Conservation (phyloP, 1,284 basidiomycete genomes). For the Ustilago cynodontis region DNA sequence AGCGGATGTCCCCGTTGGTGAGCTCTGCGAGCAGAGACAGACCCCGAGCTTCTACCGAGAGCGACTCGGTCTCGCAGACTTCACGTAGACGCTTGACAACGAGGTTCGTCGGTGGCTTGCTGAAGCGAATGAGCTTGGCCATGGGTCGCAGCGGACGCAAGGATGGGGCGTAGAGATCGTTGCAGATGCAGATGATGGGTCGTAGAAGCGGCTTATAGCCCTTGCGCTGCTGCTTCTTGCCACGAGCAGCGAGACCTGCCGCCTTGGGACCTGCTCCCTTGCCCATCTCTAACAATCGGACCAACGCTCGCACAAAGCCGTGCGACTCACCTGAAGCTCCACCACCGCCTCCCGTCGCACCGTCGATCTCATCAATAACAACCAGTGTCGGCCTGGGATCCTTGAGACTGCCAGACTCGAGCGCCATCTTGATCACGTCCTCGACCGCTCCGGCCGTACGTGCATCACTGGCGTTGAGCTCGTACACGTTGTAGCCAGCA, state of each 20-base stretch:
- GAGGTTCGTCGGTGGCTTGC: slow-evolving; percentile 83
- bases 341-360: slow-evolving; percentile 84
- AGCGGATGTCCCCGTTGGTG: slow-evolving; percentile 89
- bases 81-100: slow-evolving; percentile 86
- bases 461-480: slow-evolving; percentile 83
- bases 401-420: slow-evolving; percentile 64
- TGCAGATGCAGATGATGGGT: slow-evolving; percentile 99
- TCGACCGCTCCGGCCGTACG: slow-evolving; percentile 63
- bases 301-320: slow-evolving; percentile 69
- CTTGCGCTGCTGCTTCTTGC: slow-evolving; percentile 75
- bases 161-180: slow-evolving; percentile 83
- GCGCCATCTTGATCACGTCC: slow-evolving; percentile 62
- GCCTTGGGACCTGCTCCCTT: slow-evolving; percentile 40
- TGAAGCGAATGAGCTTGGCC: slow-evolving; percentile 86
- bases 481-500: slow-evolving; percentile 93
- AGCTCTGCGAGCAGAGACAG: slow-evolving; percentile 86
- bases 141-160: slow-evolving; percentile 86
- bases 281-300: slow-evolving; percentile 64
- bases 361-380: slow-evolving; percentile 97
- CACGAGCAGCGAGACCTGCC: slow-evolving; percentile 35
- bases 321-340: slow-evolving; percentile 76
- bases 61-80: slow-evolving; percentile 84
- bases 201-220: slow-evolving; percentile 80
- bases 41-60: slow-evolving; percentile 83
- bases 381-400: slow-evolving; percentile 84